Evolutionary conservation across 257 asterid genomes (phyloP).

Genomic region (Fraxinus excelsior): DNA sequence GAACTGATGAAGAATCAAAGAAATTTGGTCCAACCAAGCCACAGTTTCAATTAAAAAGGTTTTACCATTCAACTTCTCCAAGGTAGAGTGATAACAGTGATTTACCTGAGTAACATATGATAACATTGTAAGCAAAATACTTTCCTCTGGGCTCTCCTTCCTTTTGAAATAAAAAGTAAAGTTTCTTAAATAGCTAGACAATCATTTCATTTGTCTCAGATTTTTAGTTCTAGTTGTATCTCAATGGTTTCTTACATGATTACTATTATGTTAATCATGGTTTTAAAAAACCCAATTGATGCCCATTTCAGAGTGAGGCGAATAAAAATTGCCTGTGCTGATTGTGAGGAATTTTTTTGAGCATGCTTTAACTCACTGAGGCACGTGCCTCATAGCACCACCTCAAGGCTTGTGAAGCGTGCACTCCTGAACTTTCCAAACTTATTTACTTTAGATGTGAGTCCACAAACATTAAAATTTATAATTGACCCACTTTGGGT

Average conservation of each 20-base stretch:
- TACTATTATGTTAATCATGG: too few relatives aligned
- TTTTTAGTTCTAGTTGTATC: neutral
- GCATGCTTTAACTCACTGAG: too few relatives aligned
- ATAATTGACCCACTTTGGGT: too few relatives aligned
- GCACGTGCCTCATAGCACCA: too few relatives aligned
- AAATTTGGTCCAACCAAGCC: constrained; percentile 78
- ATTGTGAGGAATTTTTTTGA: too few relatives aligned
- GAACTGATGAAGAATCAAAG: constrained; percentile 87
- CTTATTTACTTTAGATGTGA: too few relatives aligned
- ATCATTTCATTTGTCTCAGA: neutral
- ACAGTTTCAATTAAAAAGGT: constrained; percentile 57
- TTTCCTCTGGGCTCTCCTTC: neutral
- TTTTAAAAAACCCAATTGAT: too few relatives aligned
- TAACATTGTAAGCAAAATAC: neutral
- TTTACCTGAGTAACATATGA: constrained; percentile 64
- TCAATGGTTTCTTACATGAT: neutral
- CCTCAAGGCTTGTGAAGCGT: too few relatives aligned
- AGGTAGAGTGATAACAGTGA: constrained; percentile 54
- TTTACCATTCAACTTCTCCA: constrained; percentile 80
- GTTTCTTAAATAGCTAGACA: neutral
- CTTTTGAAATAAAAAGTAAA: neutral
- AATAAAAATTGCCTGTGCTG: too few relatives aligned
- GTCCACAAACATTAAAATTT: too few relatives aligned
- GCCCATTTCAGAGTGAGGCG: too few relatives aligned
- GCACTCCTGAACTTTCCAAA: too few relatives aligned